phyloP scores from a whole-genome alignment of 768 basidiomycete genomes.

The Pisolithus marmoratus region DNA sequence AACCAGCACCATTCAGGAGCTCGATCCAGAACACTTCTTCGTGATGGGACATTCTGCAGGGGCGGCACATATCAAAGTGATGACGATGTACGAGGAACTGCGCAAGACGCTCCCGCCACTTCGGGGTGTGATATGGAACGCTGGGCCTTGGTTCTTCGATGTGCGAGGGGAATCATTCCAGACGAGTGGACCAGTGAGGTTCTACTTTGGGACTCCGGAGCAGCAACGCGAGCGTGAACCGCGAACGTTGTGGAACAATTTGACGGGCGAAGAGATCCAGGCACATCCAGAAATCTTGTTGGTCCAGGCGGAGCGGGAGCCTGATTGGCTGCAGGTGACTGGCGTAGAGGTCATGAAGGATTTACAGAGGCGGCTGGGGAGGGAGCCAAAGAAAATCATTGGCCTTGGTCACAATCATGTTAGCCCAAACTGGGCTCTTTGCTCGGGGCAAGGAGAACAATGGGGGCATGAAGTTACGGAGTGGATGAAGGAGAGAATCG shows the following conservation, averaged over 20 bases:
- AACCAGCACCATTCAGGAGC: slow-evolving; percentile 11
- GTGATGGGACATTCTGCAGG: slow-evolving; percentile 63
- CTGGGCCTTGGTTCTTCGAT: slow-evolving; percentile 39
- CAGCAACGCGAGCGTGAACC: slow-evolving; percentile 37
- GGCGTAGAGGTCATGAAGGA: slow-evolving; percentile 34
- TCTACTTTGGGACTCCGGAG: slow-evolving; percentile 35
- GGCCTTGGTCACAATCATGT: slow-evolving; percentile 59
- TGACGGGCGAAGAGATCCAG: slow-evolving; percentile 30
- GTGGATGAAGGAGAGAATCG: slow-evolving; percentile 27
- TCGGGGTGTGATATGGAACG: slow-evolving; percentile 41
- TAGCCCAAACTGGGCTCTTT: slow-evolving; percentile 45
- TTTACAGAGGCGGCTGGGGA: slow-evolving; percentile 32
- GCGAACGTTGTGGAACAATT: slow-evolving; percentile 33
- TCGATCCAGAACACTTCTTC: slow-evolving; percentile 40
- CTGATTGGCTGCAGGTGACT: slow-evolving; percentile 35
- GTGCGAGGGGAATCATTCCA: slow-evolving; percentile 22
- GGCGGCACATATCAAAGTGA: slow-evolving; percentile 41
- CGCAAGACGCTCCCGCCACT: slow-evolving; percentile 28
- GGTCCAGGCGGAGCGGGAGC: slow-evolving; percentile 50
- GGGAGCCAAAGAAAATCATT: slow-evolving; percentile 31
- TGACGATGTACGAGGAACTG: slow-evolving; percentile 36
- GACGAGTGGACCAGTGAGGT: slow-evolving; percentile 17
- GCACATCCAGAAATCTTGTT: slow-evolving; percentile 43
- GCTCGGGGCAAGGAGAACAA: slow-evolving; percentile 53
- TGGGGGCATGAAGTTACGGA: slow-evolving; percentile 48